Base-by-base conservation (phyloP, 805 yeast genomes). In the Wickerhamiella vanderwaltii region DNA sequence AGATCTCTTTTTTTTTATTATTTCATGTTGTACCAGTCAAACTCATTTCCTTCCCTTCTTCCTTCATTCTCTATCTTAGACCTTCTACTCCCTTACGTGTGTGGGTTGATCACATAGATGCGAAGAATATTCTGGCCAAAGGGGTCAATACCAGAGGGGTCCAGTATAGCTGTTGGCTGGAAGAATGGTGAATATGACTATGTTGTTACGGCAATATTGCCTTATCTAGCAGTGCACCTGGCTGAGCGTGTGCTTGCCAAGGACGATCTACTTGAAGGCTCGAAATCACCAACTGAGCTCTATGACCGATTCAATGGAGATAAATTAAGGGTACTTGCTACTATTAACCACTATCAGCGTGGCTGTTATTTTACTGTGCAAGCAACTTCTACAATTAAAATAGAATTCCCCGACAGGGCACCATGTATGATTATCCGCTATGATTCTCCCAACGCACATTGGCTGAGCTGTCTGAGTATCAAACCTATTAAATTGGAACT, bases 381-480 rank as follows among this genome's bases (percentile, higher is more conserved):
- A 19, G 24, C 33, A 3, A 24, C 4, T 19, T 28, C 13, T 16
- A 11, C 20, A 29, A 5, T 24, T 5, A 25, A 17, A 12, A 7
- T 35, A 34, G 25, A 31, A 26, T 31, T 29, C 26, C 20, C 20
- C 2, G 37, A 26, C 18, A 16, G 16, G 4, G 4, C 15, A n/a
- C 28, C 31, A 23, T 29, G 23, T 48, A 54, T 30, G 12, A 24
- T 38, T 6, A 59, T 79, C 3, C 51, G 69, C n/a, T 86, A 74
- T 54, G 70, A 71, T 19, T 79, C 91, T 1, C 96, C 96, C 0
- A 69, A 71, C 33, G 73, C 79, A 15, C 67, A 66, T 22, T 69
- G 72, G 45, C 67, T 87, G 66, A 94, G 86, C 49, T 84, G 81
- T 56, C 79, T 74, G 48, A 77, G 95, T 0, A 56, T 77, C 3